These are phyloP conservation scores for Colletotrichum neosansevieriae DNA, from an alignment of 2,329 filamentous ascomycete genomes.

Conservation along the genomic window DNA sequence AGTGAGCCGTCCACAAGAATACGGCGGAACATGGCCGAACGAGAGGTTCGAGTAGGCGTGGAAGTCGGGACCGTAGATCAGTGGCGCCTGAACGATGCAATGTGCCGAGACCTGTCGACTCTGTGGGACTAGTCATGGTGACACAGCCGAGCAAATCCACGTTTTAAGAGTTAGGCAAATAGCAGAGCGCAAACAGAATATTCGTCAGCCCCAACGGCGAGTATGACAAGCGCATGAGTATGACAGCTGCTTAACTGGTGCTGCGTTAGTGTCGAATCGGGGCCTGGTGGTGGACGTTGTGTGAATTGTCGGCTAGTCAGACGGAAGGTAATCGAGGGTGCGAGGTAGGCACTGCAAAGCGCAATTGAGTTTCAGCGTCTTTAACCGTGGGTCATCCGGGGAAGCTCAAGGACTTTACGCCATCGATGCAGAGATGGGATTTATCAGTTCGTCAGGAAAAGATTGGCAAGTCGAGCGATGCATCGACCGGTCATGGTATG, in stretches of 20 bases:
- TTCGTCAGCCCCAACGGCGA: constrained; percentile 6
- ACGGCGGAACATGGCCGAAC: constrained; percentile 17
- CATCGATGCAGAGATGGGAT: constrained; percentile 12
- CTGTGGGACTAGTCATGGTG: constrained; percentile 17
- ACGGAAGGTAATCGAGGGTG: constrained; percentile 13
- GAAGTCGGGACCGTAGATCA: constrained; percentile 14
- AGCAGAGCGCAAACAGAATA: constrained; percentile 21
- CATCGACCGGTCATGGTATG: constrained; percentile 2
- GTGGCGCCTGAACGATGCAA: constrained; percentile 7
- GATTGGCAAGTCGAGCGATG: constrained; percentile 28
- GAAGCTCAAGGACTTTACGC: not conserved
- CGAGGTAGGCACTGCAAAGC: not conserved
- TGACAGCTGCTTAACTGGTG: not conserved
- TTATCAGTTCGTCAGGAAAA: constrained; percentile 5
- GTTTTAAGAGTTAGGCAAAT: constrained; percentile 19
- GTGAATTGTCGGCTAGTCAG: not conserved
- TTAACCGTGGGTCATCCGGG: constrained; percentile 4
- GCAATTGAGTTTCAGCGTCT: not conserved
- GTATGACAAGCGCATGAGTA: not conserved
- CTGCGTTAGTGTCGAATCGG: constrained; percentile 1
- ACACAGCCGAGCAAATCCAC: constrained; percentile 22
- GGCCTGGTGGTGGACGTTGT: not conserved
- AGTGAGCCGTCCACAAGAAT: not conserved
- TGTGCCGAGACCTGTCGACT: constrained; percentile 21
- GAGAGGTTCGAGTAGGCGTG: not conserved